phyloP scores from a whole-genome alignment of 2,329 filamentous ascomycete species.

The Beauveria medogensis region DNA sequence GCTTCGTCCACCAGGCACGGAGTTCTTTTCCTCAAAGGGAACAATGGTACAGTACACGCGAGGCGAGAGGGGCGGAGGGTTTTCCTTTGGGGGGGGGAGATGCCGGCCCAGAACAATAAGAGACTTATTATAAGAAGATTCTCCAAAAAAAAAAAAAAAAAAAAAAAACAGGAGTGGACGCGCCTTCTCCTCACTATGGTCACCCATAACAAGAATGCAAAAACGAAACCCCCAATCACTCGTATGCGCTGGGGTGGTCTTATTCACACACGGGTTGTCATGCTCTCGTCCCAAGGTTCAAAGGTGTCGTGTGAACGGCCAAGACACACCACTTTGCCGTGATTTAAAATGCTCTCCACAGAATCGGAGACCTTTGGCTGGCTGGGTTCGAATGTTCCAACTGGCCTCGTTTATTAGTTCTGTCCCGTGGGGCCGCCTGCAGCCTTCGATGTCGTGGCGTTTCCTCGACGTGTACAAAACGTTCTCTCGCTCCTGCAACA shows the following conservation, averaged over 20 bases:
- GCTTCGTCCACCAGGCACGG: background rate
- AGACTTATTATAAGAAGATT: background rate
- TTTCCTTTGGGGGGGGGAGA: background rate
- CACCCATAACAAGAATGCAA: background rate
- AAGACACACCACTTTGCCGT: background rate
- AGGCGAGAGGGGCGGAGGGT: background rate
- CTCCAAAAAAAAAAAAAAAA: background rate
- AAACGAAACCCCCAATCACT: background rate
- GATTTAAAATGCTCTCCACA: background rate
- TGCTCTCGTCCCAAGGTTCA: background rate
- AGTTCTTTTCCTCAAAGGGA: background rate
- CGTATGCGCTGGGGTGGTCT: background rate
- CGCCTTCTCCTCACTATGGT: background rate
- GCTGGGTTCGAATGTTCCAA: background rate
- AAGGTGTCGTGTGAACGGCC: constrained; percentile 6
- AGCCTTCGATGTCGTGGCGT: constrained; percentile 4
- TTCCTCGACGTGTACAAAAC: constrained; percentile 2
- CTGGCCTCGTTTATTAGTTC: background rate
- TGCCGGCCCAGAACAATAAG: constrained; percentile 1
- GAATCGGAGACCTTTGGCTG: background rate
- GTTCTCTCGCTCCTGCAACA: background rate
- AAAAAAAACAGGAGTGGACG: background rate
- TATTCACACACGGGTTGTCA: background rate
- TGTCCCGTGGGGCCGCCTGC: background rate
- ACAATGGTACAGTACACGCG: constrained; percentile 5